Conservation (phyloP, 2,329 filamentous ascomycete species). For the Penicillium sp. region DNA sequence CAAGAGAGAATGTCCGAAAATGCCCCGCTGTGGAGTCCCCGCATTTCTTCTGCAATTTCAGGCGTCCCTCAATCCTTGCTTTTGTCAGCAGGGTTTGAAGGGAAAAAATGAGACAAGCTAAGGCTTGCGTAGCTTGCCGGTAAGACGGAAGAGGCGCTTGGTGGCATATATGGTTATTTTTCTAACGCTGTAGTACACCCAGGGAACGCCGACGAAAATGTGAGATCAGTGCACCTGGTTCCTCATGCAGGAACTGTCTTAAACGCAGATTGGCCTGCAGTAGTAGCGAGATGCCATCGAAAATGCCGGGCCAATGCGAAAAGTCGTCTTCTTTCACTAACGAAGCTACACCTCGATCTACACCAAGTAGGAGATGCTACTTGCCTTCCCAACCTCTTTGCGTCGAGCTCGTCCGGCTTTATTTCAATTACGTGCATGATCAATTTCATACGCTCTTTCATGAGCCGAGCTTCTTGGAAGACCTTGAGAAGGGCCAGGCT, state of each 20-base stretch:
- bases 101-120: slow-evolving; percentile 8
- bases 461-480: too few species aligned
- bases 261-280: too few species aligned
- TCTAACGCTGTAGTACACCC: neutral
- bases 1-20: neutral
- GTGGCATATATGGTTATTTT: neutral
- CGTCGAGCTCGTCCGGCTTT: too few species aligned
- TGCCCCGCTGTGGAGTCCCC: slow-evolving; percentile 7
- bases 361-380: too few species aligned
- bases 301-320: too few species aligned
- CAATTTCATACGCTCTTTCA: too few species aligned
- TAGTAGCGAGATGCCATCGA: too few species aligned
- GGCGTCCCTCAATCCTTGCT: neutral
- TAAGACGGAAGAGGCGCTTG: slow-evolving; percentile 1
- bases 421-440: too few species aligned
- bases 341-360: too few species aligned
- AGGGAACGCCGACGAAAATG: neutral
- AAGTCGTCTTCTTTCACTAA: too few species aligned
- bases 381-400: too few species aligned
- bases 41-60: neutral
- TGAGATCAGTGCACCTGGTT: neutral
- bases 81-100: neutral
- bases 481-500: too few species aligned
- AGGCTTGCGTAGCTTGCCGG: slow-evolving; percentile 12
- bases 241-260: neutral